A percentile compares a stretch with the other conserved stretches of the same genome.
phyloP scores from a whole-genome alignment of 768 basidiomycete genomes.

The Hericium rajendrae region DNA sequence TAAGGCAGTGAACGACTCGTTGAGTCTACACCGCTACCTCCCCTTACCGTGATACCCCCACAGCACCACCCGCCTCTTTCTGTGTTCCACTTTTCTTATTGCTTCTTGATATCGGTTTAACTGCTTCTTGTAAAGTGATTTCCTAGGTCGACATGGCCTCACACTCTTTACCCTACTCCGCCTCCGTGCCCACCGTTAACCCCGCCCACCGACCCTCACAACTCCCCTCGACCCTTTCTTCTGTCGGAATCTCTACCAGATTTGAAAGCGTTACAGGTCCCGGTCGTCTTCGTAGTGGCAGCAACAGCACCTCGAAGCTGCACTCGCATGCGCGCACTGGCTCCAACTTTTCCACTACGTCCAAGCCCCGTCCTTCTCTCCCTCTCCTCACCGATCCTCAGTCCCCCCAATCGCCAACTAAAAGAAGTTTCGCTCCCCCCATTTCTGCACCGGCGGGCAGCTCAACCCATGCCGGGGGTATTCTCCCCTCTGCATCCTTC shows the following conservation, averaged over 20 bases:
- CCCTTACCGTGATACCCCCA: no score
- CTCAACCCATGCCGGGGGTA: constrained; percentile 60
- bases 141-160: constrained; percentile 6
- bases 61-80: neutral
- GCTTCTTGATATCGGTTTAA: neutral
- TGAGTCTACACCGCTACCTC: no score
- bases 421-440: constrained; percentile 1
- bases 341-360: constrained; percentile 8
- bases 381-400: constrained; percentile 7
- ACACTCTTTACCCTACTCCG: constrained; percentile 16
- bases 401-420: constrained; percentile 4
- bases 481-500: constrained; percentile 72
- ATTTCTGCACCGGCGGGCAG: constrained; percentile 6
- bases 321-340: constrained; percentile 5
- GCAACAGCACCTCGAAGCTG: neutral
- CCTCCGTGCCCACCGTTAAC: constrained; percentile 8
- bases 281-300: constrained; percentile 4
- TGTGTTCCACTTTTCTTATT: neutral
- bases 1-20: no score
- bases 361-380: constrained; percentile 5
- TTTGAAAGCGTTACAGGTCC: constrained; percentile 5
- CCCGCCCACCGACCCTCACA: constrained; percentile 12
- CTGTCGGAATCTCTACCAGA: constrained; percentile 11
- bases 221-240: constrained; percentile 12
- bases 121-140: constrained; percentile 1